A percentile compares a stretch with the other conserved stretches of the same genome.
These are phyloP conservation scores for Sugiyamaella mastotermitis DNA, from an alignment of 805 yeast genomes.

Conservation along the genomic window DNA sequence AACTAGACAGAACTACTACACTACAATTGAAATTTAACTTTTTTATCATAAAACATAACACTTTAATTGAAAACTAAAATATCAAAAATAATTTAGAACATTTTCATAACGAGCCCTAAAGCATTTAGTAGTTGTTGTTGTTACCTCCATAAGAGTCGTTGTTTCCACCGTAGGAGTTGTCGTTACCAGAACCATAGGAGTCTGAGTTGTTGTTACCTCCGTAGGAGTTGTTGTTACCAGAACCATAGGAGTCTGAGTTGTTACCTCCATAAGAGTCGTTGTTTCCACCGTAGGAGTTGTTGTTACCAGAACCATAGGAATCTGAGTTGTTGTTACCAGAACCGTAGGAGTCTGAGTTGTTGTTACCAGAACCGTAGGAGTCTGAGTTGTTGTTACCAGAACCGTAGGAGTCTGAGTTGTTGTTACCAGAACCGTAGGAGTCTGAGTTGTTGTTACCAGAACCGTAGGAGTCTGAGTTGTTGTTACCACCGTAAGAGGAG, in stretches of 20 bases:
- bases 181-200: slow-evolving; percentile 9
- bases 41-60: no score
- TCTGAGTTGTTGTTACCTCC: slow-evolving; percentile 18
- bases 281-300: slow-evolving; percentile 26
- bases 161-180: slow-evolving; percentile 12
- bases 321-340: slow-evolving; percentile 25
- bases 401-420: slow-evolving; percentile 13
- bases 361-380: slow-evolving; percentile 18
- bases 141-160: slow-evolving; percentile 23
- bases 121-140: slow-evolving; percentile 10
- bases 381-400: slow-evolving; percentile 13
- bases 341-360: slow-evolving; percentile 32
- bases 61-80: no score
- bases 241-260: slow-evolving; percentile 19
- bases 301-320: slow-evolving; percentile 22
- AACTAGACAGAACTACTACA: no score
- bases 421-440: slow-evolving; percentile 7
- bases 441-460: slow-evolving; percentile 12
- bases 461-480: slow-evolving; percentile 11
- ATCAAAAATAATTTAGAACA: no score
- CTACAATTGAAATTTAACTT: no score
- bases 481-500: slow-evolving; percentile 12
- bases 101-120: no score
- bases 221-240: slow-evolving; percentile 23
- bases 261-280: slow-evolving; percentile 24